phyloP scores from a whole-genome alignment of 331 rosid genomes.

The Rosa hybrid region DNA sequence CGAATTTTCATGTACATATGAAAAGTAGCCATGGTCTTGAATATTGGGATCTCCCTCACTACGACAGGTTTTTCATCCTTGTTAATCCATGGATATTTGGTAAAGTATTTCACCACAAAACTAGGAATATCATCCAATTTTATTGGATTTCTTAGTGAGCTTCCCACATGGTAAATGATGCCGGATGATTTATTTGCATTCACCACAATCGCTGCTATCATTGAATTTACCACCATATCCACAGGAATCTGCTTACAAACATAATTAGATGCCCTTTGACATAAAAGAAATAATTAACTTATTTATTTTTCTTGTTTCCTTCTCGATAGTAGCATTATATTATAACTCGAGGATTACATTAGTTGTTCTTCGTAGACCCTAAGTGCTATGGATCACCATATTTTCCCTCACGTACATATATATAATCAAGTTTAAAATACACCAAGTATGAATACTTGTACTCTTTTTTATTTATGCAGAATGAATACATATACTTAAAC shows the following conservation, averaged over 20 bases:
- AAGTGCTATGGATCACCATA: too few species aligned
- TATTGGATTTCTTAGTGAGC: constrained; percentile 53
- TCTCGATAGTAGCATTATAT: too few species aligned
- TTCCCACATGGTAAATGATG: constrained; percentile 58
- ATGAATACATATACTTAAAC: not conserved
- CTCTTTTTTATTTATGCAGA: too few species aligned
- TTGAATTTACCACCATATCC: constrained; percentile 66
- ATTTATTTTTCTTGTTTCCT: too few species aligned
- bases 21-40: constrained; percentile 42
- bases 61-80: constrained; percentile 43
- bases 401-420: too few species aligned
- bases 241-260: constrained; percentile 47
- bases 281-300: too few species aligned
- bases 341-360: too few species aligned
- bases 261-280: not conserved
- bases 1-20: constrained; percentile 47
- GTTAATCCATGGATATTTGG: constrained; percentile 43
- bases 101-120: constrained; percentile 34
- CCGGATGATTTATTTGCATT: constrained; percentile 36
- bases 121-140: constrained; percentile 20
- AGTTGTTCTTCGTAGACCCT: too few species aligned
- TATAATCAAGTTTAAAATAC: too few species aligned
- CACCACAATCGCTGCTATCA: constrained; percentile 39
- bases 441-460: too few species aligned
- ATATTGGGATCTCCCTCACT: constrained; percentile 29